Base-by-base conservation (phyloP, 1,284 basidiomycete genomes). In the Papiliotrema terrestris region DNA sequence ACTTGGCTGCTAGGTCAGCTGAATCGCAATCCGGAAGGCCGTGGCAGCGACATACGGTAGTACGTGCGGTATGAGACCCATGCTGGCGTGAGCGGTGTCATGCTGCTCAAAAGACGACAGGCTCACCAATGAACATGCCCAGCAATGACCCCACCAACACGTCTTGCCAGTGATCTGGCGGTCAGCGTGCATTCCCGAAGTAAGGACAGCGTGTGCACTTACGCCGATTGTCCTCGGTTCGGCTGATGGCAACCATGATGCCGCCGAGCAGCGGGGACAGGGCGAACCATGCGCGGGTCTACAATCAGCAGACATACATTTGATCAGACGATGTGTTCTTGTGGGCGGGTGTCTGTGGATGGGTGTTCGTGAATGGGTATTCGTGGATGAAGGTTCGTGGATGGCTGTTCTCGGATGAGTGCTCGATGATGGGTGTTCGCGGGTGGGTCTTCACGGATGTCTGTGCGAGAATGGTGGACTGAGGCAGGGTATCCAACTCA, bases 191-290 rank as follows among this genome's bases (percentile, higher is more conserved):
- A 37, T 38, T n/a, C 14, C 19, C 32, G 2, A 26, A 37, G 11
- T 20, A 20, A 3, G 22, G 14, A 20, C 38, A 20, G 41, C 14
- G 38, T 46, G 47, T 11, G 8, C 38, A 78, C 84, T 65, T 69
- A 89, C 89, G 90, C 55, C 90, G 83, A 65, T 89, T 88, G 73
- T 93, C 90, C 86, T 90, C 90, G 0, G 88, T 91, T 29, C 91
- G 84, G n/a, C 87, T 89, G 56, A 97, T 87, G 2, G 93, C 93
- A 25, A 98, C 89, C 41, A 96, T 81, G 1, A 86, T 80, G 2
- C 91, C 93, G 15, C 82, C 91, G 35, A 86, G 77, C 47, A 95
- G 82, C 0, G 93, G 94, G 0, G 83, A 77, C 1, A 92, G 69
- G 0, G 86, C 81, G 29, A 94, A 74, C 92, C 93, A 98, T 6